A percentile compares a stretch with the other conserved stretches of the same genome.
Evolutionary conservation across 2,329 filamentous ascomycete genomes (phyloP).

Genomic region (Nakataea oryzae): DNA sequence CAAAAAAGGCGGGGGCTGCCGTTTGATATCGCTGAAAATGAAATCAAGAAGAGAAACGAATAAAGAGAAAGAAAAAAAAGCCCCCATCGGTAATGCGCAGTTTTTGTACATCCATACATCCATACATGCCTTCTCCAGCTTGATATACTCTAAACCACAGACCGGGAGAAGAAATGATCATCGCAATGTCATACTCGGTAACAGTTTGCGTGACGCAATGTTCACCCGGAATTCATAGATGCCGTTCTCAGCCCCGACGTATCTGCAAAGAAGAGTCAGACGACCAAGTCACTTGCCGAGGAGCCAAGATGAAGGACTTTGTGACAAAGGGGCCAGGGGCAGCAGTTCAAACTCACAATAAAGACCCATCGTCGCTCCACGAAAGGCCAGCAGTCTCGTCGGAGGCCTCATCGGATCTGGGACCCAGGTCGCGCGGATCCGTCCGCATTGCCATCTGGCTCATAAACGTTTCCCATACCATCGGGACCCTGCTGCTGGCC

Average conservation of each 20-base stretch:
- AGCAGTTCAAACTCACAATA: constrained; percentile 34
- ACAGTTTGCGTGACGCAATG: constrained; percentile 46
- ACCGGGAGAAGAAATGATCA: constrained; percentile 18
- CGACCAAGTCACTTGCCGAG: neutral
- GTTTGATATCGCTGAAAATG: neutral
- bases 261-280: constrained; percentile 32
- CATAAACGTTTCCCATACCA: constrained; percentile 15
- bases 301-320: neutral
- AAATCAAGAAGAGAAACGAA: too few species aligned
- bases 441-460: constrained; percentile 22
- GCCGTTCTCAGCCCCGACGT: constrained; percentile 57
- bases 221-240: constrained; percentile 68
- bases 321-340: constrained; percentile 6
- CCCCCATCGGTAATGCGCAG: neutral
- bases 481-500: neutral
- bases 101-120: neutral
- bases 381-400: constrained; percentile 51
- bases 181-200: constrained; percentile 42
- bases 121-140: neutral
- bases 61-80: too few species aligned
- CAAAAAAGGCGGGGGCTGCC: neutral
- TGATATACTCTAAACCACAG: neutral
- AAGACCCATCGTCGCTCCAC: constrained; percentile 52
- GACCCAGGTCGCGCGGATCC: constrained; percentile 5
- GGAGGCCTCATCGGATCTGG: constrained; percentile 9